Evolutionary conservation across 306 rosid genomes (phyloP).

Genomic region (Lathyrus oleraceus): DNA sequence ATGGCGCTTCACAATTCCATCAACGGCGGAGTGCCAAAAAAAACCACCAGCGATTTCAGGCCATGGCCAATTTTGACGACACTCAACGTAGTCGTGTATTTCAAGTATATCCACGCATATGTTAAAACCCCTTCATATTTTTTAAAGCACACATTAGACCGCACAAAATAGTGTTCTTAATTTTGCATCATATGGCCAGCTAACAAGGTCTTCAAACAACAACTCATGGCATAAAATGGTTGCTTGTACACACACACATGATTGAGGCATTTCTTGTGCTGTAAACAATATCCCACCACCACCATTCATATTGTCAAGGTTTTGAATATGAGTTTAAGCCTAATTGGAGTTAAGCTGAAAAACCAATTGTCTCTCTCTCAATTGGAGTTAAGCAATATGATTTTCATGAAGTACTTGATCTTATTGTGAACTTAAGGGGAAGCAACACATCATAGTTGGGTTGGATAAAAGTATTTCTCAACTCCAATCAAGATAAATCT

Average conservation of each 20-base stretch:
- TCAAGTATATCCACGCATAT: too few relatives aligned
- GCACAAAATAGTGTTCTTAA: too few relatives aligned
- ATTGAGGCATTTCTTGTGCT: not conserved
- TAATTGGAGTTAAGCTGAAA: not conserved
- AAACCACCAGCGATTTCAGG: too few relatives aligned
- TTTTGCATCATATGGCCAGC: too few relatives aligned
- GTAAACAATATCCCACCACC: not conserved
- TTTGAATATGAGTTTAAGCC: not conserved
- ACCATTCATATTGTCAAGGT: not conserved
- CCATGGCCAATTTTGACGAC: too few relatives aligned
- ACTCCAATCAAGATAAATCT: not conserved
- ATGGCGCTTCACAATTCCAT: too few relatives aligned
- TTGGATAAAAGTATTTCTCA: not conserved
- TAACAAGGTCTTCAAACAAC: too few relatives aligned
- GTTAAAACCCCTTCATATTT: too few relatives aligned
- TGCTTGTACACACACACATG: not conserved
- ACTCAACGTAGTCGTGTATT: too few relatives aligned
- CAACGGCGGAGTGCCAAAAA: too few relatives aligned
- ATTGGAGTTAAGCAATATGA: not conserved
- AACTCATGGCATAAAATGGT: too few relatives aligned
- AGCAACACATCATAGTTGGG: not conserved
- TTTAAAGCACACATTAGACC: too few relatives aligned
- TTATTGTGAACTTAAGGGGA: not conserved
- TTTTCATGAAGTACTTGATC: not conserved
- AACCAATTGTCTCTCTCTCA: not conserved